Base-by-base conservation (phyloP, 2,329 filamentous ascomycete genomes). In the Phaeomoniella chlamydospora region DNA sequence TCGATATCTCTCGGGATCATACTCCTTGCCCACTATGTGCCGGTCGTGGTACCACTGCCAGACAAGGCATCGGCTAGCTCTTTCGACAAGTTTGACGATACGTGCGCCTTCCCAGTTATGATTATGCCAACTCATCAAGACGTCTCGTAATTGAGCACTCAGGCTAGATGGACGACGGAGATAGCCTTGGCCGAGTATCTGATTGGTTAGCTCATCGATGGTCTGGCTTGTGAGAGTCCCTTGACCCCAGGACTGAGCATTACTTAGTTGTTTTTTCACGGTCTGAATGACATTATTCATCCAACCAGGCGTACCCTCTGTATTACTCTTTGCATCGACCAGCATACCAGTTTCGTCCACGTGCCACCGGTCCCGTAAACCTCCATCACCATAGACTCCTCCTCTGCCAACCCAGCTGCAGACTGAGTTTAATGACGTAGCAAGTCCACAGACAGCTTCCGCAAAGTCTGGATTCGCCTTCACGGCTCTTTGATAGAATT, bases 381-480 rank as follows among this genome's bases (percentile, higher is more conserved):
- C 84, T 35, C 65, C 67, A 36, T 77, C 70, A n/a, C 83, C 70
- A 16, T 83, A 67, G 32, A 93, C 79, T 1, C 90, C 90, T 41
- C 90, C 90, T 43, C 90, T 76, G 18, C 85, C 85, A 49, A 74
- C 72, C 90, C 90, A 98, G 50, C 88, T 82, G 53, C 90, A 98
- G 4, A 98, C 87, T 4, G 90, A 96, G 53, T 94, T 96, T 35
- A 98, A 65, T 2, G 90, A 88, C 39, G 93, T 96, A 2, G 86
- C 87, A 36, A 98, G 69, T 5, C 90, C 90, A 55, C 90, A 98
- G 0, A 98, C 88, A 4, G 90, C 90, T 59, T 98, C 90, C 1
- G 90, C 85, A 59, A 98, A 98, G 19, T 93, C 81, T 0, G 90
- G 88, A 47, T 90, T 98, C n/a, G 87, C 77, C 19, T 72, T 70